Evolutionary conservation across 345 rosid genomes (phyloP), one percentile per base, ranked within the genome.

Genomic region (Citrus hindsii): DNA sequence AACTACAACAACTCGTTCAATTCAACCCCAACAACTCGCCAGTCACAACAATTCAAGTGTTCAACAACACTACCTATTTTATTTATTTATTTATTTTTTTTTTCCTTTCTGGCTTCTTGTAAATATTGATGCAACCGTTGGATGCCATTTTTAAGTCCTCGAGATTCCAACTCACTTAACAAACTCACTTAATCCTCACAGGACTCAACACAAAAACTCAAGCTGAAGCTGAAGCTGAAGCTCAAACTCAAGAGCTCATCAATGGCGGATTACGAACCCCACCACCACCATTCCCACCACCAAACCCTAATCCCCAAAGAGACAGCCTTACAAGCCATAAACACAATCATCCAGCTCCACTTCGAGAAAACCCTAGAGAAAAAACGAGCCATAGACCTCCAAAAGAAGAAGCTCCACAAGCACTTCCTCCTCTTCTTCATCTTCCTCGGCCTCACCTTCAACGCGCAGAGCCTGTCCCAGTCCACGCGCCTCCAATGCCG

Each of bases 341-440:
- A 94, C 95, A 91, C 97, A 2, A 91, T 94, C 71, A 94, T 96
- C 89, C 98, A 94, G 74, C 98, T 94, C 85, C 99, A 96, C 40
- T 96, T 96, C 74, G 99, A 94, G 88, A 96, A 96, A 70, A 96
- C 99, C 82, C 90, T 96, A 0, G 99, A 96, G 82, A 96, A 94
- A 74, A 96, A 94, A 71, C 85, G 95, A 74, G 92, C 99, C 68
- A 93, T 96, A 33, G 99, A 96, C 92, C 90, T 88, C 67, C 99
- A 95, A 71, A 95, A 95, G 93, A 93, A 95, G 86, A 89, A 93
- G 67, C 98, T 96, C 42, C 95, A 94, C 89, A 94, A 91, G 83
- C 94, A 87, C 16, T 92, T 94, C 86, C 93, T 86, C 69, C 90
- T 92, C 85, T 96, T 96, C 93, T 92, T 96, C 91, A 82, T 96